A percentile compares a stretch with the other conserved stretches of the same genome.
Conservation (phyloP, 2,329 filamentous ascomycete genomes). For the Penicillium aurantiogriseum region DNA sequence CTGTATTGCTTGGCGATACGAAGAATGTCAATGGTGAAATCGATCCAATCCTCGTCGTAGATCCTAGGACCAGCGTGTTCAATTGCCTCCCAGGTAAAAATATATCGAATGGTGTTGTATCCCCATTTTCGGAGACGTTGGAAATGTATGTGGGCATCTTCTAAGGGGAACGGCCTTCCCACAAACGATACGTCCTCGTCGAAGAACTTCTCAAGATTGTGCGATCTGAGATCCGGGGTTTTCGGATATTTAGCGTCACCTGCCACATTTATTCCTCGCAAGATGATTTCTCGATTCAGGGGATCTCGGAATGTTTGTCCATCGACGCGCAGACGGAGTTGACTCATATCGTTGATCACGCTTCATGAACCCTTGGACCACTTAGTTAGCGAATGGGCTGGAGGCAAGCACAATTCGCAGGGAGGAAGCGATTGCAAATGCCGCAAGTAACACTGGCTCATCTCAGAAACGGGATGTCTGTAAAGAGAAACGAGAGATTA, state of each 20-base stretch:
- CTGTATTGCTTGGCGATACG: slow-evolving; percentile 83
- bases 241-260: slow-evolving; percentile 88
- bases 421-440: background rate
- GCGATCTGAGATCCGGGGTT: slow-evolving; percentile 75
- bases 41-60: slow-evolving; percentile 92
- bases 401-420: too few species aligned
- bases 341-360: background rate
- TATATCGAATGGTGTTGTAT: slow-evolving; percentile 93
- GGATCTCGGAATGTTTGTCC: slow-evolving; percentile 79
- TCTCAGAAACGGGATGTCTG: background rate
- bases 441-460: background rate
- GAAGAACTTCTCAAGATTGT: slow-evolving; percentile 76
- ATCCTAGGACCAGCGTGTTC: slow-evolving; percentile 85
- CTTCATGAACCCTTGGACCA: background rate
- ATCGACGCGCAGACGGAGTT: slow-evolving; percentile 75
- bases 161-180: slow-evolving; percentile 75
- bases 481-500: background rate
- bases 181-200: slow-evolving; percentile 93
- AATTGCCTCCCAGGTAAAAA: slow-evolving; percentile 98
- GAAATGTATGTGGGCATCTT: slow-evolving; percentile 84
- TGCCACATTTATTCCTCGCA: slow-evolving; percentile 92
- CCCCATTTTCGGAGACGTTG: slow-evolving; percentile 80
- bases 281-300: slow-evolving; percentile 77
- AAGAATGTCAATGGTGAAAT: slow-evolving; percentile 82
- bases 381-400: background rate